Evolutionary conservation across 2,329 filamentous ascomycete genomes (phyloP), one percentile per base, ranked within the genome.

Genomic region (Nigrograna mackinnonii): DNA sequence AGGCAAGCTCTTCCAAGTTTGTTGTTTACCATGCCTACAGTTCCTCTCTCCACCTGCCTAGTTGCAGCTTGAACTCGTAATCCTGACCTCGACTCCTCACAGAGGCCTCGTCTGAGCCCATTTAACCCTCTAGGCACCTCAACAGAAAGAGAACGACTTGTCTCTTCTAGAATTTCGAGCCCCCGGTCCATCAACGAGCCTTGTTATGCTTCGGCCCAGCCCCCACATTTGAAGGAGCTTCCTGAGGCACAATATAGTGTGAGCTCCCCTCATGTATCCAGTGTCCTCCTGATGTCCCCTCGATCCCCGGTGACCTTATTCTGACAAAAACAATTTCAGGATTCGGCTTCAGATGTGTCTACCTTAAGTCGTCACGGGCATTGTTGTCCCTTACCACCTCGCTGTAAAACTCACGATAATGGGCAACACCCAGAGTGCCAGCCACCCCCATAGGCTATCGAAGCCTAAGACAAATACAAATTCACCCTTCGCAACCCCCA

Each of bases 381-480:
- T 43, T 47, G 41, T 47, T 49, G 54, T 56, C 58, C 47, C 45
- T 47, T 37, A 44, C 31, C 34, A 51, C 34, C 44, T 37, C 44
- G 39, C 19, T 34, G 46, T n/a, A n/a, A n/a, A n/a, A n/a, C n/a
- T 40, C 22, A 44, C 37, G 35, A 47, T 54, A 57, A 67, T 65
- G 61, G 61, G 60, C 22, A 66, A 64, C 50, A 51, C 54, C 16
- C 56, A 62, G 42, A 62, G 55, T 46, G 48, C 47, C 26, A 34
- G 47, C 26, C 33, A 24, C 22, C 50, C 59, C 35, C 57, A 67
- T 46, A 54, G 55, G 45, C 57, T 68, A 26, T 59, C 58, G 18
- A 68, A 68, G 47, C 64, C 66, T 6, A 67, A 58, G 50, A 68
- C 66, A 7, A 67, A 64, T 45, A 58, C 56, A 21, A 66, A 67